Conservation (phyloP, 305 asterid genomes). For the Fraxinus floribunda region DNA sequence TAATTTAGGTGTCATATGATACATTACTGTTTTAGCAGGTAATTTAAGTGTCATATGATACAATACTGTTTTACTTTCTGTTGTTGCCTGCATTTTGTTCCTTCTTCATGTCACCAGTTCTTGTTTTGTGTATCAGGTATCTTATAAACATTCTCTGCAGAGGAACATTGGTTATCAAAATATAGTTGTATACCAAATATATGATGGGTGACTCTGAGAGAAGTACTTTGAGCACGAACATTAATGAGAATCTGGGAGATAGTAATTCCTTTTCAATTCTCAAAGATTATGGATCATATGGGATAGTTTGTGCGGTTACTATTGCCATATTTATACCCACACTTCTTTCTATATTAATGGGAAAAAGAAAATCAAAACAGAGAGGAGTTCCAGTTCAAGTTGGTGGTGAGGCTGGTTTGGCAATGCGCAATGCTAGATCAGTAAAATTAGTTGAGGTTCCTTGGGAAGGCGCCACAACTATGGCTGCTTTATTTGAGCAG, state of each 20-base stretch:
- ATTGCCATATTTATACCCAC: conserved; percentile 57
- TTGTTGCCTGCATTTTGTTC: neutral
- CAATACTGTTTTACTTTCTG: neutral
- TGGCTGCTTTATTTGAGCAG: conserved; percentile 87
- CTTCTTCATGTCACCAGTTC: neutral
- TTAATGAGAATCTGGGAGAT: conserved; percentile 39
- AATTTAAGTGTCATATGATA: neutral
- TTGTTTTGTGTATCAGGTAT: neutral
- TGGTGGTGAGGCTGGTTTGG: conserved; percentile 69
- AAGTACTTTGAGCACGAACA: conserved; percentile 26
- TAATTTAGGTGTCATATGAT: too few species aligned
- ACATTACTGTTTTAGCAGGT: neutral
- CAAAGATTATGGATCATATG: conserved; percentile 49
- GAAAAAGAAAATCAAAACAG: conserved; percentile 60
- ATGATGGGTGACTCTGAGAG: conserved; percentile 39
- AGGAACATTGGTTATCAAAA: conserved; percentile 26
- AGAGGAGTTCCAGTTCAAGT: conserved; percentile 79
- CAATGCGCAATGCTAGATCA: conserved; percentile 73
- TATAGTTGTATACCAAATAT: conserved; percentile 14
- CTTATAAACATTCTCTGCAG: neutral
- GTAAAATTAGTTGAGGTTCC: conserved; percentile 70
- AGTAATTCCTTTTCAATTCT: conserved; percentile 33
- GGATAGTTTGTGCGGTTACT: conserved; percentile 49
- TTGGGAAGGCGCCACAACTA: conserved; percentile 86
- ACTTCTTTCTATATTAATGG: conserved; percentile 49